Base-by-base conservation (phyloP, 495 filamentous ascomycete genomes). In the Daldinia decipiens region DNA sequence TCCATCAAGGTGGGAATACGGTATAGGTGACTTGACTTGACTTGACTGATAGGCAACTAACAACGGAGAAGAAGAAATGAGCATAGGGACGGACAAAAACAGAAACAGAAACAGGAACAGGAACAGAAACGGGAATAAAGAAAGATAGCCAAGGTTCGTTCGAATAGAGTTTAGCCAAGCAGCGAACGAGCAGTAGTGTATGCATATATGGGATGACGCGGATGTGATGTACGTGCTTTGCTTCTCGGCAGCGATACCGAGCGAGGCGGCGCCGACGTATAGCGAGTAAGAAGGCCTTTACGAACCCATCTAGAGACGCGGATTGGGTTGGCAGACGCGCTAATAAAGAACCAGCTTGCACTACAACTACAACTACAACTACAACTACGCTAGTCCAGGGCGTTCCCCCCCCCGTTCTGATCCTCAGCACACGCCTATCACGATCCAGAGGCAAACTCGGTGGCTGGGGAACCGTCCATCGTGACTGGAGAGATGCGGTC, bases 101-200 rank as follows among this genome's bases (percentile, higher is more conserved):
- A n/a, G 7, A 12, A 21, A 29, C 8, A 52, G 27, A 50, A 36
- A 21, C 34, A 1, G 34, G 32, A 32, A 53, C n/a, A n/a, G 7
- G 5, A 21, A 29, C 8, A 52, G 27, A 50, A 36, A 21, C 34
- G 2, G 34, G 32, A 32, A 53, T 53, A 31, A 17, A 29, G 5
- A 19, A 19, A 11, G 4, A 9, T 12, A 38, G 29, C 53, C 53
- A 36, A 56, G 27, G 69, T 68, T 72, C 69, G 69, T 72, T 72
- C 64, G 69, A 72, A 72, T 72, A 72, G 64, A 72, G 69, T 72
- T 72, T 64, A 55, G 69, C 64, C 69, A 72, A 71, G 69, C 63
- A 55, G 56, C 60, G 26, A 36, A 36, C 47, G 34, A 62, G 57
- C 21, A 67, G 61, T 13, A 36, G 34, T 29, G 13, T 47, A 70